Evolutionary conservation across 345 rosid genomes (phyloP), one percentile per base, ranked within the genome.

Genomic region (Corchorus olitorius): DNA sequence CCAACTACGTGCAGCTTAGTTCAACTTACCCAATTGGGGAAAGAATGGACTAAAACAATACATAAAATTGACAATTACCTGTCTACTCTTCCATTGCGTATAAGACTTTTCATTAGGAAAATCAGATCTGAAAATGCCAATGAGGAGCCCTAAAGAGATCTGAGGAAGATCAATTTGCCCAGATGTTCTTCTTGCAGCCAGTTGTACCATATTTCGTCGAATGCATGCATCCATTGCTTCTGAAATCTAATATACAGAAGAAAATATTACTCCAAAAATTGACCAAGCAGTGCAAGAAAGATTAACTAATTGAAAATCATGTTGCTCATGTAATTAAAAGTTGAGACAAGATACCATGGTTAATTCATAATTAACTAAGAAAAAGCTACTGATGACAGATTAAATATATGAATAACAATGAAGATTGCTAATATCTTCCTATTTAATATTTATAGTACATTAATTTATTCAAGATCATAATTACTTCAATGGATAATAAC

Each of bases 61-160:
- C 53, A 60, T 46, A 41, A 62, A 53, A 61, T 50, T 64, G 19
- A 78, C 70, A 33, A 66, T 67, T 83, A 93, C 99, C 97, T 93
- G 97, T 82, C 99, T 93, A 78, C 80, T 86, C 84, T 86, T 93
- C 99, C 99, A 95, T 78, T 92, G 90, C 82, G 84, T 65, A 84
- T 93, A 93, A 76, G 85, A 84, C 82, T 91, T 95, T 81, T 93
- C 97, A 83, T 75, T 87, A 65, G 72, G 87, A 85, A 95, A 92
- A 85, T 92, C 98, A 79, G 94, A 92, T 88, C 87, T 87, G 84
- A 85, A 85, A 74, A 89, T 85, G 72, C 94, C 98, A 88, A 85
- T 88, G 81, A 95, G 85, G 79, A 93, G 93, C 70, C 89, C 98
- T 86, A 89, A 81, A 55, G 93, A 87, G 58, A 95, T 80, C 55